A percentile compares a stretch with the other conserved stretches of the same genome.
phyloP scores from a whole-genome alignment of 2,329 filamentous ascomycete species.

The Aspergillus piperis region DNA sequence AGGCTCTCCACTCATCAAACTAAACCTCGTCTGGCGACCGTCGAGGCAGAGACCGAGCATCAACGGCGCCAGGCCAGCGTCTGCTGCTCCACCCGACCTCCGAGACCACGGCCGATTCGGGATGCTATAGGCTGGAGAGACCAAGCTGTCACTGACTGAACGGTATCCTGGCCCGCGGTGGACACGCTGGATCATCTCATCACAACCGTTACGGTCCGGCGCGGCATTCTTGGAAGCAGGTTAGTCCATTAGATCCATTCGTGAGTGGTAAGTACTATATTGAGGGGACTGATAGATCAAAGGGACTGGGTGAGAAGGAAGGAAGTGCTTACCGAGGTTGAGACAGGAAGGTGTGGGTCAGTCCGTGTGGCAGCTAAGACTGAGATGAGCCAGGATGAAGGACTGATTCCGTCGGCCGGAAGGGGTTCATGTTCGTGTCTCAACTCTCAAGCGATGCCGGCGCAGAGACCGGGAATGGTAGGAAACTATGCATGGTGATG shows the following conservation, averaged over 20 bases:
- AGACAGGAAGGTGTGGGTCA: background rate
- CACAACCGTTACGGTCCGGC: constrained; percentile 7
- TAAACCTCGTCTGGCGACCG: background rate
- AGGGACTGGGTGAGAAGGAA: background rate
- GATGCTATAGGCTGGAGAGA: background rate
- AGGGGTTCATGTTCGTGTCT: background rate
- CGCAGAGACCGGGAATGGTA: background rate
- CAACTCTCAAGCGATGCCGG: background rate
- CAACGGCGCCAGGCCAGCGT: constrained; percentile 4
- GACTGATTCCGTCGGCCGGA: background rate
- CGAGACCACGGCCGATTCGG: background rate
- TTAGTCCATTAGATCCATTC: background rate
- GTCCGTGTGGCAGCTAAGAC: background rate
- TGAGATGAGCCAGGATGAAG: background rate
- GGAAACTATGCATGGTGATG: background rate
- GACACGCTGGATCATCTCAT: constrained; percentile 6
- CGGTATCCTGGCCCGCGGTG: background rate
- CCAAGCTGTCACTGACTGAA: constrained; percentile 4
- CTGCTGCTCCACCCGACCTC: background rate
- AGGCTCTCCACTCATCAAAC: background rate
- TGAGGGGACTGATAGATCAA: background rate
- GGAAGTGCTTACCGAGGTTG: background rate
- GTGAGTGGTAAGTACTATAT: too few species aligned
- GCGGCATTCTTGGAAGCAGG: background rate
- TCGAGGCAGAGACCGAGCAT: constrained; percentile 1